Base-by-base conservation (phyloP, 2,329 filamentous ascomycete genomes). In the Fusarium subglutinans region DNA sequence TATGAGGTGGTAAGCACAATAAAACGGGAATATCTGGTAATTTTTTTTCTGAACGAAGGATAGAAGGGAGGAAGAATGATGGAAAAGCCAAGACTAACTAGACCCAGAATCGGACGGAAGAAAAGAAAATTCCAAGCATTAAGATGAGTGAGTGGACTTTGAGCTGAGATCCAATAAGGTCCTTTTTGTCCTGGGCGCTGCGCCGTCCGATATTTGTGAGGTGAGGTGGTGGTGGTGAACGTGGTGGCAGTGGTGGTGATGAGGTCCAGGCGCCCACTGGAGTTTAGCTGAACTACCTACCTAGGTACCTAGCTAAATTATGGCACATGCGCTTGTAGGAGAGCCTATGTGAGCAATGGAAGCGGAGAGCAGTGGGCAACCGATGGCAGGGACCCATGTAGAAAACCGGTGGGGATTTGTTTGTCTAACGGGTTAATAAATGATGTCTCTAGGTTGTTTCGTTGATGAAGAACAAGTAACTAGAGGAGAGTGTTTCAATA, bases 121-220 rank as follows among this genome's bases (percentile, higher is more conserved):
- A 35, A 53, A 38, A 63, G 54, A 60, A 65, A 74, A 72, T 62
- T 74, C 71, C 71, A 74, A 51, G 63, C 55, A 56, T 68, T 28
- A 65, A 70, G 56, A 64, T 58, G 71, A 70, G 68, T 58, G 71
- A 70, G 68, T 69, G 68, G 63, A 67, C 59, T 72, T 72, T 60
- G 60, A 48, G 65, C 50, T 59, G 56, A 66, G 66, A 57, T 58
- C 66, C 61, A 51, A 61, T 65, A 33, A 45, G 47, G 44, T 55
- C 41, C 55, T 64, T 64, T 60, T 63, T 57, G 66, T 70, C 66
- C 48, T 61, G 56, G 70, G 70, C 70, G 70, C 71, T 74, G 66
- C 58, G 72, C 71, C 71, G 71, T 60, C 47, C 50, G 57, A 66
- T 74, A 68, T 60, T 63, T 38, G 63, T 63, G 55, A 47, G 56